Evolutionary conservation across 805 yeast genomes (phyloP).

Genomic region (Metschnikowia continentalis): DNA sequence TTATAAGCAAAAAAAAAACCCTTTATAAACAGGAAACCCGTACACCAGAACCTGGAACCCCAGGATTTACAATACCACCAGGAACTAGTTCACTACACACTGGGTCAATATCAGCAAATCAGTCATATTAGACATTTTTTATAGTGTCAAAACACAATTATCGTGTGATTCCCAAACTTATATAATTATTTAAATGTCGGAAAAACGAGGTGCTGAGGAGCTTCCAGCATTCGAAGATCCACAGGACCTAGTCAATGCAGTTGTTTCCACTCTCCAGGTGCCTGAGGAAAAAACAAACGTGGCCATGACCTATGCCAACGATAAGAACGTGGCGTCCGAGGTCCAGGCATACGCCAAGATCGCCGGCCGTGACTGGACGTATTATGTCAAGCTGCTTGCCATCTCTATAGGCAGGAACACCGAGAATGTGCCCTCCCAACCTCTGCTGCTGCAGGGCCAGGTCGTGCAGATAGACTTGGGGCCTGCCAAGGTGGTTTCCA

Average conservation of each 20-base stretch:
- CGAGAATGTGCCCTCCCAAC: slow-evolving; percentile 23
- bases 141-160: no score
- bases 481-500: slow-evolving; percentile 94
- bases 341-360: slow-evolving; percentile 98
- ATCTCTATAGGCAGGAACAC: slow-evolving; percentile 88
- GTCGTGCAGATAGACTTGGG: slow-evolving; percentile 85
- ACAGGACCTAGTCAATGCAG: slow-evolving; percentile 64
- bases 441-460: slow-evolving; percentile 18
- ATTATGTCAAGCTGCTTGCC: slow-evolving; percentile 73
- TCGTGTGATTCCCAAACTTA: background rate
- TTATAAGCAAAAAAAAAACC: no score
- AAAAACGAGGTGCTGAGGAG: slow-evolving; percentile 13
- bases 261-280: slow-evolving; percentile 60
- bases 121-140: no score
- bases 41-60: no score
- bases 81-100: no score
- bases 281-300: slow-evolving; percentile 79
- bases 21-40: no score
- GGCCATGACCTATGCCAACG: slow-evolving; percentile 68
- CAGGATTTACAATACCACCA: no score
- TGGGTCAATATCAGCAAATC: no score
- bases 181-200: background rate
- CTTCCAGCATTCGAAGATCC: slow-evolving; percentile 51
- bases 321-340: slow-evolving; percentile 61
- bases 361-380: slow-evolving; percentile 93